These are phyloP conservation scores for Dillenia turbinata DNA, from an alignment of 164 flowering plant genomes.

Conservation along the genomic window DNA sequence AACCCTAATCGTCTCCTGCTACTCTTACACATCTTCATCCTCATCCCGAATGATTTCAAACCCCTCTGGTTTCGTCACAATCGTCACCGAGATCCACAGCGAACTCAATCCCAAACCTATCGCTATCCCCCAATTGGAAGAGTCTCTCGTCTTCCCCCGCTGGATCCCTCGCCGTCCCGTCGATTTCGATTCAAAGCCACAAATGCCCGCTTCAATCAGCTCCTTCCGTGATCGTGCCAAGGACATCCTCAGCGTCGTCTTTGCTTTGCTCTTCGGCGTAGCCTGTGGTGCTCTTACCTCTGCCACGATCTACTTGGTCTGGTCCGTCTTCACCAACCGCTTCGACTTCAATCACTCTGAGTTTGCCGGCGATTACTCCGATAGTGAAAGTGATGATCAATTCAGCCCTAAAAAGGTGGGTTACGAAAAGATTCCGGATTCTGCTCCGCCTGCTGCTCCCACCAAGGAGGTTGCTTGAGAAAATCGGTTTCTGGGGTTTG, in stretches of 20 bases:
- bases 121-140: slow-evolving; percentile 1
- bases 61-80: slow-evolving; percentile 13
- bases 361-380: slow-evolving; percentile 13
- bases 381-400: slow-evolving; percentile 16
- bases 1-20: slow-evolving; percentile 37
- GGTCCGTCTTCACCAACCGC: slow-evolving; percentile 36
- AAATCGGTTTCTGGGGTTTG: too few relatives aligned
- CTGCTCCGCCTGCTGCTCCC: slow-evolving; percentile 10
- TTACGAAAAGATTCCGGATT: slow-evolving; percentile 21
- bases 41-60: slow-evolving; percentile 8
- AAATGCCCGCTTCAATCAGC: slow-evolving; percentile 6
- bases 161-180: background rate
- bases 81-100: slow-evolving; percentile 15
- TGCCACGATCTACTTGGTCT: slow-evolving; percentile 42
- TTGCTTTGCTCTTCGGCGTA: slow-evolving; percentile 45
- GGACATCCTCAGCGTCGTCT: slow-evolving; percentile 46
- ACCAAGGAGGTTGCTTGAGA: slow-evolving; percentile 24
- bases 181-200: background rate
- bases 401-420: slow-evolving; percentile 19
- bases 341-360: slow-evolving; percentile 18
- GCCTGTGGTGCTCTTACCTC: slow-evolving; percentile 55
- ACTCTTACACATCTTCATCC: slow-evolving; percentile 24
- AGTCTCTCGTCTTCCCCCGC: background rate
- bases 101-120: slow-evolving; percentile 9
- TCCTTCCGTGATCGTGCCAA: slow-evolving; percentile 39